Conservation (phyloP, 441 rosid species). For the Sinapis alba region DNA sequence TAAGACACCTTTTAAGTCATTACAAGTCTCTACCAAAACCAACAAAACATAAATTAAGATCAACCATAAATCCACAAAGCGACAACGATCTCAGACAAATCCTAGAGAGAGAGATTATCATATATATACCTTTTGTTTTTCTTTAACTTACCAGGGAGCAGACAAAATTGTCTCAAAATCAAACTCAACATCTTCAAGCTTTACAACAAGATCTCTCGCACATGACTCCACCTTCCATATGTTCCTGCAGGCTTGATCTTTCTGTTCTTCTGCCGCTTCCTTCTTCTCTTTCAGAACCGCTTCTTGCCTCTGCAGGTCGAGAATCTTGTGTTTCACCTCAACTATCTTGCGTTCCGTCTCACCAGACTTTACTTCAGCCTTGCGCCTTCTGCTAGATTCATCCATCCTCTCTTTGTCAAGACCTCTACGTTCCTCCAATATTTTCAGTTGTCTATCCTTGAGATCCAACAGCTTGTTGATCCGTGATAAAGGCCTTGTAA, state of each 20-base stretch:
- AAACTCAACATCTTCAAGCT: conserved; percentile 11
- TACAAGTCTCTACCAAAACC: background rate
- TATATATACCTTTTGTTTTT: background rate
- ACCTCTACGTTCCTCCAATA: conserved; percentile 31
- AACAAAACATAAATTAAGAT: background rate
- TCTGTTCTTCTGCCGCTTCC: conserved; percentile 2
- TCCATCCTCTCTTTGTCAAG: conserved; percentile 36
- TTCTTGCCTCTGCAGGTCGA: conserved; percentile 21
- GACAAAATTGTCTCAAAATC: background rate
- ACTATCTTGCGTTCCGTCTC: conserved; percentile 46
- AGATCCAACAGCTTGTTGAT: conserved; percentile 47
- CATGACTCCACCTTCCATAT: background rate
- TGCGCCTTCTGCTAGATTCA: conserved; percentile 33
- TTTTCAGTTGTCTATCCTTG: conserved; percentile 31
- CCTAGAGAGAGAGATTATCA: background rate
- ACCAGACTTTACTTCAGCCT: conserved; percentile 39
- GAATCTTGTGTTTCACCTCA: conserved; percentile 34
- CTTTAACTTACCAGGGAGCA: background rate
- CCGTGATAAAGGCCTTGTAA: conserved; percentile 38
- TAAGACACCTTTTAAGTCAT: background rate
- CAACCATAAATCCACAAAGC: background rate
- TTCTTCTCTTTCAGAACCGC: conserved; percentile 1
- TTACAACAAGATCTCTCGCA: background rate
- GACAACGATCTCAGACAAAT: background rate
- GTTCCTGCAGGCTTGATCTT: background rate